Conservation (phyloP, 768 basidiomycete genomes). For the Hygrophorus pudorinus region DNA sequence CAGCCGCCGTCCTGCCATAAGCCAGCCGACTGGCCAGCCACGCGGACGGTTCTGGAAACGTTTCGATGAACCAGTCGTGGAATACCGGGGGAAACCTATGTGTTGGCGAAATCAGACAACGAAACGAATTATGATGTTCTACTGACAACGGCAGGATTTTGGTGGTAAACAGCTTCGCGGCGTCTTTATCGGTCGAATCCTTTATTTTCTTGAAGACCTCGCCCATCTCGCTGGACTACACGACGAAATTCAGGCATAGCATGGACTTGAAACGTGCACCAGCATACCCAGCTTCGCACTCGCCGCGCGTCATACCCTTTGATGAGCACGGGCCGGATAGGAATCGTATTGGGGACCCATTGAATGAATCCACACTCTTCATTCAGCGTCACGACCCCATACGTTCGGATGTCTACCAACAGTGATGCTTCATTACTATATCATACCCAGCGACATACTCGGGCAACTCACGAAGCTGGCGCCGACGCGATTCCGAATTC, state of each 20-base stretch:
- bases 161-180: constrained; percentile 37
- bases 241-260: not conserved
- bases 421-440: no score
- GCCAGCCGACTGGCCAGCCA: constrained; percentile 87
- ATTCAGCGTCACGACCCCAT: constrained; percentile 96
- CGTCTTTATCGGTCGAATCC: constrained; percentile 36
- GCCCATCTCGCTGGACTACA: constrained; percentile 35
- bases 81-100: constrained; percentile 78
- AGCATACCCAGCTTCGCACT: constrained; percentile 29
- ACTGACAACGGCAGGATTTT: constrained; percentile 53
- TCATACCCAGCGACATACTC: no score
- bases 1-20: constrained; percentile 85
- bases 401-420: constrained; percentile 79
- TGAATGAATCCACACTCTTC: constrained; percentile 97
- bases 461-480: constrained; percentile 69
- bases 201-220: constrained; percentile 42
- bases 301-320: constrained; percentile 50
- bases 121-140: not conserved
- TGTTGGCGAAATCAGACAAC: not conserved
- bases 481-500: constrained; percentile 83
- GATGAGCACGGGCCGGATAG: constrained; percentile 65
- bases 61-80: constrained; percentile 95
- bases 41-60: constrained; percentile 91
- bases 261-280: not conserved
- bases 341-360: constrained; percentile 93